Percentiles rank a stretch among this genome's conserved stretches.
Evolutionary conservation across 1,139 yeast genomes (phyloP).

Genomic region (Kurtzmaniella quercitrusa): DNA sequence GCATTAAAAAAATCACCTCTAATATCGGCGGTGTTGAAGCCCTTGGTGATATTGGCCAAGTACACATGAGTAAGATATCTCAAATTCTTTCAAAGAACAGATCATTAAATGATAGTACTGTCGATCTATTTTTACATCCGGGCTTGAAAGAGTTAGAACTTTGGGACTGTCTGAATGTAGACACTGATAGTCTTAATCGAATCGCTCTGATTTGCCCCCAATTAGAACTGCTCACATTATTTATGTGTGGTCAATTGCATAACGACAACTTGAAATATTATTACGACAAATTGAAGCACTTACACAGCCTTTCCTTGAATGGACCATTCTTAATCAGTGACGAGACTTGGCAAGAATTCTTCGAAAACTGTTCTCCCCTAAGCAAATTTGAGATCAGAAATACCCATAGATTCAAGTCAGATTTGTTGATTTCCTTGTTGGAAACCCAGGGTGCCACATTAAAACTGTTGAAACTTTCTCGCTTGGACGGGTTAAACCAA

Average conservation of each 20-base stretch:
- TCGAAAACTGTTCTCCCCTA: constrained; percentile 39
- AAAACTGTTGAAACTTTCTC: constrained; percentile 45
- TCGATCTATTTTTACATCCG: constrained; percentile 67
- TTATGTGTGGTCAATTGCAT: constrained; percentile 91
- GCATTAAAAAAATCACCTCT: constrained; percentile 65
- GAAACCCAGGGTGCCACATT: constrained; percentile 59
- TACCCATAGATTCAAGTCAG: constrained; percentile 78
- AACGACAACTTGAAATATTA: constrained; percentile 68
- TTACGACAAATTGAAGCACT: constrained; percentile 50
- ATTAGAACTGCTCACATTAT: constrained; percentile 58
- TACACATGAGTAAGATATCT: constrained; percentile 62
- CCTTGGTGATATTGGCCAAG: constrained; percentile 72
- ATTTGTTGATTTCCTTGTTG: constrained; percentile 57
- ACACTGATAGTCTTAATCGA: constrained; percentile 58
- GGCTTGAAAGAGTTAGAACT: constrained; percentile 56
- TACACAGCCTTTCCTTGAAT: constrained; percentile 57
- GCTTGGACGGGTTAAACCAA: constrained; percentile 67
- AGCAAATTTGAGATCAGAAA: constrained; percentile 58
- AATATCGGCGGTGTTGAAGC: constrained; percentile 76
- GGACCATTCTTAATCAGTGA: constrained; percentile 87
- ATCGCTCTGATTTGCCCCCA: constrained; percentile 81
- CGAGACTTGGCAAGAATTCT: constrained; percentile 69
- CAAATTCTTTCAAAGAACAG: constrained; percentile 78
- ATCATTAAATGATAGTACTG: constrained; percentile 65
- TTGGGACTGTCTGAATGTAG: constrained; percentile 89